A percentile compares a stretch with the other conserved stretches of the same genome.
These are phyloP conservation scores for Beta lomatogona DNA, from an alignment of 179 eudicot species.

Conservation along the genomic window DNA sequence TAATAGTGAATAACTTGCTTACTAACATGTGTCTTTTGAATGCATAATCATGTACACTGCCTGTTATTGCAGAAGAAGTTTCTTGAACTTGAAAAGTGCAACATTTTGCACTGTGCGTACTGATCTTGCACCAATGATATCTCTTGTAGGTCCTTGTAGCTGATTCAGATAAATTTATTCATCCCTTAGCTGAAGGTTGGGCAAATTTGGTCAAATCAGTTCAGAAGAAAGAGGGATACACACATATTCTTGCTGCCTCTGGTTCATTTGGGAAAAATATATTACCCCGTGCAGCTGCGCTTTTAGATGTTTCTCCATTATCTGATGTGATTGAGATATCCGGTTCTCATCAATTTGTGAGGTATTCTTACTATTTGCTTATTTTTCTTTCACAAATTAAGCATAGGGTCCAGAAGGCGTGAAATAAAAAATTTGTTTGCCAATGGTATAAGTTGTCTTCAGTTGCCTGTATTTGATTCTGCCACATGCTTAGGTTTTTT, in stretches of 20 bases:
- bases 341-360: conserved; percentile 70
- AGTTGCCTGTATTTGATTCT: not conserved
- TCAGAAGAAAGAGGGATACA: conserved; percentile 67
- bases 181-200: conserved; percentile 94
- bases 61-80: not conserved
- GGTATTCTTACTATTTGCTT: conserved; percentile 37
- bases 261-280: conserved; percentile 94
- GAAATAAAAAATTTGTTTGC: not conserved
- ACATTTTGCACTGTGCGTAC: not conserved
- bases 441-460: not conserved
- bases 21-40: not conserved
- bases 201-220: conserved; percentile 69
- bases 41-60: not conserved
- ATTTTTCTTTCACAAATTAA: not conserved
- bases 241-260: conserved; percentile 79
- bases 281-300: conserved; percentile 94
- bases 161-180: conserved; percentile 73
- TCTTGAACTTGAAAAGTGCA: not conserved
- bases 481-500: not conserved
- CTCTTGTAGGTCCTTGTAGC: conserved; percentile 73
- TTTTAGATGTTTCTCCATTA: conserved; percentile 90
- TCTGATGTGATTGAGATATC: conserved; percentile 74
- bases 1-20: not conserved
- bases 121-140: conserved; percentile 7
- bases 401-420: not conserved